Base-by-base conservation (phyloP, 371 early-diverging fungal species). In the Coemansia sp. region DNA sequence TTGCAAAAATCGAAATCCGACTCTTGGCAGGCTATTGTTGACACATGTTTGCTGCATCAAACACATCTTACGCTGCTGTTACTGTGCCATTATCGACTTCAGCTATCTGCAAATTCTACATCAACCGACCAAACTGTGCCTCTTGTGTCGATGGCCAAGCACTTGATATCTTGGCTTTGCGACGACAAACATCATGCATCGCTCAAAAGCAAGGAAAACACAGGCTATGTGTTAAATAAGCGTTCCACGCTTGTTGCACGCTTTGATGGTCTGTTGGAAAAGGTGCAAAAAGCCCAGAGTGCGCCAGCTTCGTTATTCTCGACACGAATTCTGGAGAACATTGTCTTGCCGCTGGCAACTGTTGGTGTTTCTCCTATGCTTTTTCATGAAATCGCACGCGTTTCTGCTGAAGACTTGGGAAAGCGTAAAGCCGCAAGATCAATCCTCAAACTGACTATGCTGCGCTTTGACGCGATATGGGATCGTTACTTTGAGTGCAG, bases 381-480 rank as follows among this genome's bases (percentile, higher is more conserved):
- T 63, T 61, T 77, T n/a, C 22, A 31, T 5, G 77, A 55, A 21
- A 26, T 72, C 18, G 72, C 73, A 8, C 66, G 31, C 27, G 27
- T 66, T 52, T 62, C 59, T 4, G 72, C 57, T 0, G 27, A 24
- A 13, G 69, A 42, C 11, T 31, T 77, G 52, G 55, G 57, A 6
- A 39, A 61, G 27, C 50, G 48, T 5, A 58, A 53, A 10, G 39
- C 59, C 10, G 77, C 66, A 6, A 48, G 42, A 24, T 29, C 63
- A 5, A 66, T 77, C 5, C 61, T 54, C 6, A 31, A 31, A 22
- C 66, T 65, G 18, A 63, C 59, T 4, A 16, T 48, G 13, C 27
- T 27, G 45, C 77, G 73, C 11, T 60, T 77, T 24, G 66, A 72
- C 18, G 63, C 61, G 4, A 66, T 77, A 27, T 77, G 77, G 73